A percentile compares a stretch with the other conserved stretches of the same genome.
Conservation (phyloP, 2,329 filamentous ascomycete genomes). For the Blumeriella jaapii region DNA sequence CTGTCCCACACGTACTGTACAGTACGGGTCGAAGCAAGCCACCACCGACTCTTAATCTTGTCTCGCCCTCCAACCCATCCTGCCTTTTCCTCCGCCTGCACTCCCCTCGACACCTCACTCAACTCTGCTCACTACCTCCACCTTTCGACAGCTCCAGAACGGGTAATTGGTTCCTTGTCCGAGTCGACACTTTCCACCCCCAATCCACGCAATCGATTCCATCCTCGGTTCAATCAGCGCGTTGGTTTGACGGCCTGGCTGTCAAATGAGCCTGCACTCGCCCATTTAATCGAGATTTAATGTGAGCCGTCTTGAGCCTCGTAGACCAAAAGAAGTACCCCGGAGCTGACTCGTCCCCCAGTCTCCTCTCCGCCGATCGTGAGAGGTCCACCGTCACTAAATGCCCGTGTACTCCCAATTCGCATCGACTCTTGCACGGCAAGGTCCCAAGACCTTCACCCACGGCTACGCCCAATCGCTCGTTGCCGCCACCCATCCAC, state of each 20-base stretch:
- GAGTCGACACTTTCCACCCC: too few species aligned
- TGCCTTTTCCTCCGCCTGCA: too few species aligned
- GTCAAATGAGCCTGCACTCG: constrained; percentile 97
- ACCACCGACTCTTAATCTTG: not conserved
- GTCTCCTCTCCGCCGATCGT: constrained; percentile 32
- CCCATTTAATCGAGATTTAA: constrained; percentile 21
- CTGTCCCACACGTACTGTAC: too few species aligned
- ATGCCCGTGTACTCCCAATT: constrained; percentile 69
- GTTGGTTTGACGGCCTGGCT: constrained; percentile 87
- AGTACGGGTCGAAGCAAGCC: not conserved
- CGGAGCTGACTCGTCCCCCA: constrained; percentile 13
- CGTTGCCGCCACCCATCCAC: constrained; percentile 82
- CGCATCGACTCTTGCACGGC: constrained; percentile 80
- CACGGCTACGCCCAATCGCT: constrained; percentile 98
- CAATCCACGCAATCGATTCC: constrained; percentile 7
- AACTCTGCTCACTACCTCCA: too few species aligned
- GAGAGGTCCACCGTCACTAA: constrained; percentile 66
- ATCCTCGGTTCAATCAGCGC: constrained; percentile 43
- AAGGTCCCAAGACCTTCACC: constrained; percentile 92
- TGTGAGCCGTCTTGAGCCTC: constrained; percentile 7
- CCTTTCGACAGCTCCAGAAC: too few species aligned
- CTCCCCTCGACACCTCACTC: too few species aligned
- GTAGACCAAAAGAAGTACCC: not conserved
- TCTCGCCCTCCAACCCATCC: not conserved
- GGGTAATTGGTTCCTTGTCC: not conserved